These are phyloP conservation scores for Ceratobasidium sp. DNA, from an alignment of 1,284 basidiomycete species.

Conservation along the genomic window DNA sequence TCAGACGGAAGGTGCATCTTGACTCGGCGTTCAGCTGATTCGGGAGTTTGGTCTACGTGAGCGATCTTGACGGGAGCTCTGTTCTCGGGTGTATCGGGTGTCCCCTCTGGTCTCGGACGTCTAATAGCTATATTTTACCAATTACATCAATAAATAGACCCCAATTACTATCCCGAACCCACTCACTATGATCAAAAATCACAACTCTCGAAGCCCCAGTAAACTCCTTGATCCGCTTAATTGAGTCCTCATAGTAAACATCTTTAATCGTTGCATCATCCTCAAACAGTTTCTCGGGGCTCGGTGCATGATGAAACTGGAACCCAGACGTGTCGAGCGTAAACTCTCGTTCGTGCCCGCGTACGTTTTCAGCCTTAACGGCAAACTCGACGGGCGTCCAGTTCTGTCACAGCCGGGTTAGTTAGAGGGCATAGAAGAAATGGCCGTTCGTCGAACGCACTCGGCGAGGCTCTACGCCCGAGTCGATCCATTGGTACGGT, in stretches of 20 bases:
- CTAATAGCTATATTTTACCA: constrained; percentile 61
- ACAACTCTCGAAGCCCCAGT: constrained; percentile 73
- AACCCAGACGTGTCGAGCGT: constrained; percentile 72
- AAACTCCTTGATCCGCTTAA: constrained; percentile 70
- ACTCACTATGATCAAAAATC: constrained; percentile 75
- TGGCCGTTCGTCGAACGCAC: constrained; percentile 14
- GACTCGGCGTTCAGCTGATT: constrained; percentile 66
- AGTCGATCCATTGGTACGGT: constrained; percentile 45
- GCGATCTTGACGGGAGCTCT: constrained; percentile 63
- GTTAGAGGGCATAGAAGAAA: not conserved
- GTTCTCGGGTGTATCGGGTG: constrained; percentile 58
- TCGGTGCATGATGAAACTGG: constrained; percentile 64
- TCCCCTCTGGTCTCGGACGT: constrained; percentile 60
- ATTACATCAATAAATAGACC: not conserved
- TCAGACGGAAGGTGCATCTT: constrained; percentile 66
- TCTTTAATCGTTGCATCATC: constrained; percentile 66
- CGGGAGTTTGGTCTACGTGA: constrained; percentile 67
- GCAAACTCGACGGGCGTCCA: constrained; percentile 51
- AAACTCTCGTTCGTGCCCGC: constrained; percentile 66
- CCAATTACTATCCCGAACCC: not conserved
- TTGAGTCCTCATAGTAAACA: constrained; percentile 74
- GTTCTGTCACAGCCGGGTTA: constrained; percentile 43
- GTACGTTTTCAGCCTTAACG: constrained; percentile 68
- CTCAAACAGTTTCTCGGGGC: constrained; percentile 55
- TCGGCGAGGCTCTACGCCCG: constrained; percentile 26